Evolutionary conservation across 768 basidiomycete species (phyloP).

Genomic region (Goffeauzyma gilvescens): DNA sequence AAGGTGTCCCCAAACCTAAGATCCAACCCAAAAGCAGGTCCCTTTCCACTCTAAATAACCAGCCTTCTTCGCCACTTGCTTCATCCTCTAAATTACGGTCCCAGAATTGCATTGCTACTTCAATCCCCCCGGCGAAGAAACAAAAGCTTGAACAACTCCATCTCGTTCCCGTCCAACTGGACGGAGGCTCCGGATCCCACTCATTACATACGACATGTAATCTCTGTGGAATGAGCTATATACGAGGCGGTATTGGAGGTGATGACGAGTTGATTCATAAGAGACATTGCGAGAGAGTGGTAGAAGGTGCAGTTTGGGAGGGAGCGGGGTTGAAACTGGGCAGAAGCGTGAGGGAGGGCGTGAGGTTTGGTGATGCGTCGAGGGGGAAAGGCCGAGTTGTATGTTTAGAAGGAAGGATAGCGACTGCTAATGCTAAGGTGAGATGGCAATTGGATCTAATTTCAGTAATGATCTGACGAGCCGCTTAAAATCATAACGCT

Average conservation of each 20-base stretch:
- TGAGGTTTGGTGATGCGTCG: conserved; percentile 6
- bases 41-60: no score
- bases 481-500: no score
- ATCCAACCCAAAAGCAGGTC: no score
- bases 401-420: conserved; percentile 1
- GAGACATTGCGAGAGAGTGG: conserved; percentile 22
- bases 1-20: no score
- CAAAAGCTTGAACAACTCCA: conserved; percentile 10
- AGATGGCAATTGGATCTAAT: conserved; percentile 1
- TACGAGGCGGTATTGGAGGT: conserved; percentile 16
- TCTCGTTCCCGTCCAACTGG: conserved; percentile 8
- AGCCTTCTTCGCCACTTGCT: no score
- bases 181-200: conserved; percentile 1
- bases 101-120: no score
- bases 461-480: no score
- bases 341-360: conserved; percentile 7
- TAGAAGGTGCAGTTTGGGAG: conserved; percentile 26
- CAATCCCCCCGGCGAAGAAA: background rate
- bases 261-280: conserved; percentile 20
- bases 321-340: conserved; percentile 7
- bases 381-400: conserved; percentile 13
- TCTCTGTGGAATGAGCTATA: conserved; percentile 27
- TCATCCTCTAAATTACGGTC: no score
- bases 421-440: background rate
- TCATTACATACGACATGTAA: conserved; percentile 16